A percentile compares a stretch with the other conserved stretches of the same genome.
Conservation (phyloP, 345 rosid genomes). For the Murraya koenigii region DNA sequence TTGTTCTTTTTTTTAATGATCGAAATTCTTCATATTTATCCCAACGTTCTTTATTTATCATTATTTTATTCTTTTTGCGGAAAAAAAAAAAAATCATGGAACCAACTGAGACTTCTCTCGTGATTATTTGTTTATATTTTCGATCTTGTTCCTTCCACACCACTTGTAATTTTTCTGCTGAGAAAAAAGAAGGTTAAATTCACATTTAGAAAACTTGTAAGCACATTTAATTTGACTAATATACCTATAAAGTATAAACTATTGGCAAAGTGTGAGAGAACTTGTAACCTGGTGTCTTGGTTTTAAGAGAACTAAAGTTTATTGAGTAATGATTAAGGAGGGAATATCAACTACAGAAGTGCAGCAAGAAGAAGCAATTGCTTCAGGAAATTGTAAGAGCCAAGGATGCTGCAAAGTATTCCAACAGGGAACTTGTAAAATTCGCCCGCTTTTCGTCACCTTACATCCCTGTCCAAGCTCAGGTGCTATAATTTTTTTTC, state of each 20-base stretch:
- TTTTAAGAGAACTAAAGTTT: background rate
- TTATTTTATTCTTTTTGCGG: background rate
- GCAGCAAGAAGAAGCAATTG: background rate
- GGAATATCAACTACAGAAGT: conserved; percentile 1
- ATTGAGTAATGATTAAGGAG: conserved; percentile 5
- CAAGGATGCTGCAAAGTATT: background rate
- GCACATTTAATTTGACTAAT: background rate
- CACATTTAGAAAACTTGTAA: background rate
- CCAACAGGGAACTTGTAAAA: background rate
- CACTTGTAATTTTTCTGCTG: background rate
- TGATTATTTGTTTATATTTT: conserved; percentile 1
- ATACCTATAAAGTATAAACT: background rate
- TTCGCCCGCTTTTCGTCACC: conserved; percentile 5
- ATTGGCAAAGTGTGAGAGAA: background rate
- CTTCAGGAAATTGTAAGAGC: background rate
- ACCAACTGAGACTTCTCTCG: background rate
- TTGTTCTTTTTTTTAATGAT: background rate
- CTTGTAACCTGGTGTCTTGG: background rate
- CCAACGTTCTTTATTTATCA: background rate
- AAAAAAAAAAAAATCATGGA: background rate
- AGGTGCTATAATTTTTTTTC: too few relatives aligned
- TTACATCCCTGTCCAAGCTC: conserved; percentile 3
- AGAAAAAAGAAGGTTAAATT: background rate
- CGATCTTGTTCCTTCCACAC: background rate
- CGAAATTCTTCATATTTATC: background rate